Evolutionary conservation across 1,139 yeast genomes (phyloP), one percentile per base, ranked within the genome.

Genomic region (Kazachstania sp.): DNA sequence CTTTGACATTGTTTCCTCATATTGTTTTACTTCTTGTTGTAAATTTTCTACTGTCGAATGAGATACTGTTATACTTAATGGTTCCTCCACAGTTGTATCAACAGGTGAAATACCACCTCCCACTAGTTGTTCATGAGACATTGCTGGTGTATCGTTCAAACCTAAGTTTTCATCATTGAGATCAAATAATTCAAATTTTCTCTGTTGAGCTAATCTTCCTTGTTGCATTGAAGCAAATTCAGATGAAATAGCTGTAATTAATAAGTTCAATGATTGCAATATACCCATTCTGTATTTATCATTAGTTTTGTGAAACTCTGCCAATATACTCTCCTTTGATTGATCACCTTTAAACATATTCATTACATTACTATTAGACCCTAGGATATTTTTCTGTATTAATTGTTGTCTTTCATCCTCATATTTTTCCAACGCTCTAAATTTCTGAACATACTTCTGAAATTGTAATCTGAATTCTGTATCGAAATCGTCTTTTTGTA

Each of bases 401-500:
- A 60, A 43, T 44, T 57, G 39, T 47, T 58, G 55, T 53, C 65
- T 64, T 56, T 72, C 70, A n/a, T 59, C 57, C 59, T 79, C 84
- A 56, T 80, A 80, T 2, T 66, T 63, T 49, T 77, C 79, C 44
- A 79, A 58, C 41, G 69, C 63, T 55, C 71, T 75, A 45, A 77
- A 65, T 58, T 78, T 75, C 51, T 77, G 76, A 47, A 70, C 70
- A 56, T 74, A 65, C 49, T 74, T 73, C 52, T 77, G 81, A 35
- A 78, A 57, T 55, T 75, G 74, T 30, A 71, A 60, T 49, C 77
- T 72, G 41, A 78, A 70, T 50, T 78, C 81, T 48, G 77, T 74
- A 51, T 79, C 84, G 29, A 79, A 69, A 40, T 72, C 71, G 52
- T 77, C 77, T 58, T 78, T 77, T 44, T 78, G 81, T 6, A 65